A percentile compares a stretch with the other conserved stretches of the same genome.
These are phyloP conservation scores for Sporothrix pseudoabietina DNA, from an alignment of 2,329 filamentous ascomycete species.

Conservation along the genomic window DNA sequence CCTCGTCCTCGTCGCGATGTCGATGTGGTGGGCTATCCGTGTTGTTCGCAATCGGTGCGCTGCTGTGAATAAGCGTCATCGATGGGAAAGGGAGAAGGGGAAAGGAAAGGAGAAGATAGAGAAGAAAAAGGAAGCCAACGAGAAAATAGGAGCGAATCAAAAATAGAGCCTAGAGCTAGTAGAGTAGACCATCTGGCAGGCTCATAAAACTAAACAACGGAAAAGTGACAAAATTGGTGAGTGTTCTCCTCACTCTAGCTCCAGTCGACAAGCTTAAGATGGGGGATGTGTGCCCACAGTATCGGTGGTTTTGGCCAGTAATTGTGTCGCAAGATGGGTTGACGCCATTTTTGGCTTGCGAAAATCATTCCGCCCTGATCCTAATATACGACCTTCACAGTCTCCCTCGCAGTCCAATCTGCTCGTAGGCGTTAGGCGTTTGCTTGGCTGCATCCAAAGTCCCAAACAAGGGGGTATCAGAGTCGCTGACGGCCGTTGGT, in stretches of 20 bases:
- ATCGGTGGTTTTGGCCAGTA: conserved; percentile 4
- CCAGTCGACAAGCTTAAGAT: background rate
- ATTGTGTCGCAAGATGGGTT: conserved; percentile 4
- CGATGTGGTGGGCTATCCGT: background rate
- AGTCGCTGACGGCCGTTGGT: background rate
- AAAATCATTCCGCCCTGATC: conserved; percentile 1
- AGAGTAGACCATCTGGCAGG: background rate
- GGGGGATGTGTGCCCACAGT: conserved; percentile 17
- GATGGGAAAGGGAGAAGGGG: conserved; percentile 2
- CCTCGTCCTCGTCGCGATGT: background rate
- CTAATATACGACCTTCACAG: background rate
- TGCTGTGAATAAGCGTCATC: conserved; percentile 22
- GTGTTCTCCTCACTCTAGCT: conserved; percentile 18
- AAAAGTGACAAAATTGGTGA: conserved; percentile 8
- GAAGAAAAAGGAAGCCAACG: background rate
- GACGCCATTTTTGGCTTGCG: conserved; percentile 1
- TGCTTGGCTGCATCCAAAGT: conserved; percentile 13
- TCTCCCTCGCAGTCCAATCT: background rate
- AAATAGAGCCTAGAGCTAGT: background rate
- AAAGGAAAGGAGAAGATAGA: background rate
- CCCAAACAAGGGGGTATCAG: background rate
- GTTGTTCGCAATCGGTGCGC: conserved; percentile 1
- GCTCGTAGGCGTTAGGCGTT: background rate
- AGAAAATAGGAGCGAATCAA: conserved; percentile 12
- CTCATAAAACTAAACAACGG: conserved; percentile 7